These are phyloP conservation scores for Aspergillus jensenii DNA, from an alignment of 2,329 filamentous ascomycete genomes.

Conservation along the genomic window DNA sequence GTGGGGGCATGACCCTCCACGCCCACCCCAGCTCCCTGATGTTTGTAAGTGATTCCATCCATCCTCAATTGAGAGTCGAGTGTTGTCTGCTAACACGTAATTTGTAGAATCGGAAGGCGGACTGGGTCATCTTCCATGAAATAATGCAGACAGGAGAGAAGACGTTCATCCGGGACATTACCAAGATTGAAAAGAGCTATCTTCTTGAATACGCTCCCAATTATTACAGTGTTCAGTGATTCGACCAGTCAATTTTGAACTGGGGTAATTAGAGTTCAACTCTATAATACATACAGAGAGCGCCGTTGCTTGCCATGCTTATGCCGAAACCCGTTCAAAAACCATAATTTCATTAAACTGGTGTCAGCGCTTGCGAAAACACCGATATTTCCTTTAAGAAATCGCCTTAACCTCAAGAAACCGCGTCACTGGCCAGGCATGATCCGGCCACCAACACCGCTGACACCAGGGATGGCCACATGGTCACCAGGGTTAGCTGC, in stretches of 20 bases:
- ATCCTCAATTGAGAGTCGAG: background rate
- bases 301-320: background rate
- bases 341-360: background rate
- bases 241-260: slow-evolving; percentile 11
- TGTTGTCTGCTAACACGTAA: slow-evolving; percentile 11
- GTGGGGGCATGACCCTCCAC: slow-evolving; percentile 73
- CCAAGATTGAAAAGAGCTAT: slow-evolving; percentile 93
- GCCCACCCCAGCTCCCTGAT: slow-evolving; percentile 90
- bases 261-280: slow-evolving; percentile 9
- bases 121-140: slow-evolving; percentile 96
- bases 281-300: slow-evolving; percentile 2
- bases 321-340: background rate
- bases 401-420: background rate
- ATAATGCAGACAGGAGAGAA: slow-evolving; percentile 86
- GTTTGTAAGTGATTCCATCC: slow-evolving; percentile 60
- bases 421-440: slow-evolving; percentile 43
- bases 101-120: slow-evolving; percentile 76
- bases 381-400: background rate
- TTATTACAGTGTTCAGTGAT: slow-evolving; percentile 66
- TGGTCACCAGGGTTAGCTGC: slow-evolving; percentile 91
- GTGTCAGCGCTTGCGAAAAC: background rate
- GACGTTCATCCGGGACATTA: slow-evolving; percentile 85
- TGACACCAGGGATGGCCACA: slow-evolving; percentile 47
- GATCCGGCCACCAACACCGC: slow-evolving; percentile 37
- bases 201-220: slow-evolving; percentile 82